Evolutionary conservation across 306 rosid genomes (phyloP), one percentile per base, ranked within the genome.

Genomic region (Luffa aegyptiaca): DNA sequence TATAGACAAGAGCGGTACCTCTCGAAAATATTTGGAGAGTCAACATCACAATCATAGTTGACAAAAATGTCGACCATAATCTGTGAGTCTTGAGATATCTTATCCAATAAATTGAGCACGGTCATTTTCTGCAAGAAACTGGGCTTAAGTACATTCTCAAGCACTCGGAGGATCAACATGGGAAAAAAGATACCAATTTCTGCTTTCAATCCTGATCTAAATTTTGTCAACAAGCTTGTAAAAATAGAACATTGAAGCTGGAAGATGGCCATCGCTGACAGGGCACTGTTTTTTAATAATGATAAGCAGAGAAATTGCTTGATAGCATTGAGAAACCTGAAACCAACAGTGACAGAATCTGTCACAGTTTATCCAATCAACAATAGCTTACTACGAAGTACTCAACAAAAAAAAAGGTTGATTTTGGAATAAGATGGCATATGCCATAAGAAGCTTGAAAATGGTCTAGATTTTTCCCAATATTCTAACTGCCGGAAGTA

Each of bases 91-190:
- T 93, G 94, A 66, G 96, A 92, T 53, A 93, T 90, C 83, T 89
- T 93, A 84, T 96, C 98, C 93, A 96, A 85, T 77, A 93, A 87
- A 84, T 89, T 89, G 45, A 96, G 98, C 81, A 93, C 94, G 1
- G 99, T 91, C 99, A 96, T 96, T 86, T 96, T 93, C 86, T 96
- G 98, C 85, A 95, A 83, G 82, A 96, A 96, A 84, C 99, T 93
- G 83, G 99, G 99, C 90, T 96, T 97, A 69, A 96, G 97, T 85
- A 93, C 97, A 84, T 96, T 96, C 91, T 96, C 99, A 35, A 96
- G 96, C 78, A 96, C 97, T 49, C 98, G 94, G 81, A 96, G 97
- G 84, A 96, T 81, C 35, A 96, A 96, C 99, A 96, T 96, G 39
- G 98, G 98, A 80, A 96, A 96, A 83, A 96, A 96, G 82, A 96